Base-by-base conservation (phyloP, 371 early-diverging fungal species). In the Actinomortierella ambigua region DNA sequence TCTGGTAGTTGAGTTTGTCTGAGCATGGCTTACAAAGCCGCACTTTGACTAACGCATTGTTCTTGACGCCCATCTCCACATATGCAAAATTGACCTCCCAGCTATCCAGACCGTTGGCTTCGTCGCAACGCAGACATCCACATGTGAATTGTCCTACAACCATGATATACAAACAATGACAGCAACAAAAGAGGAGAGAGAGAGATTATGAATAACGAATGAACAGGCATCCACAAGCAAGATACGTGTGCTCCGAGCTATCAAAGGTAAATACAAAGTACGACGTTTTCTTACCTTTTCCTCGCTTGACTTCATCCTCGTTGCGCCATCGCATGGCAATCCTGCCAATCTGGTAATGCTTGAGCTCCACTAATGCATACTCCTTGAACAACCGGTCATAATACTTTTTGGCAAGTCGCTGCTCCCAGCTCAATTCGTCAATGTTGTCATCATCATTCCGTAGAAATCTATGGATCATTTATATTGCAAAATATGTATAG, bases 41-140 rank as follows among this genome's bases (percentile, higher is more conserved):
- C 28, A 93, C 73, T 63, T 93, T 93, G 55, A 93, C 93, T 44
- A 95, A 70, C 14, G 92, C 94, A 56, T 91, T 90, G 69, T 92
- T 92, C 62, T 85, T 82, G 54, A 83, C 81, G 0, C 83, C 61
- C 23, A 63, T 59, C 39, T 95, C 94, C 20, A 85, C 63, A 67
- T 94, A 94, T 2, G 81, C 90, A 76, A 95, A 95, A 57, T 91
- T 91, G 29, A 94, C 91, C 63, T 94, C 95, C 95, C 95, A 95
- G 46, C 90, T 87, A 52, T 82, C 73, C 28, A 94, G 65, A 0
- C 69, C 61, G 0, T 75, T 43, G 1, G 75, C 70, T 22, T 63
- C 66, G 6, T 79, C 77, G 58, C 92, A 90, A 15, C 76, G 61
- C 6, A 88, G 77, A 44, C 83, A 87, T 5, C 84, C 92, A 63